Evolutionary conservation across 306 rosid genomes (phyloP), one percentile per base, ranked within the genome.

Genomic region (Chamaecrista fasciculata): DNA sequence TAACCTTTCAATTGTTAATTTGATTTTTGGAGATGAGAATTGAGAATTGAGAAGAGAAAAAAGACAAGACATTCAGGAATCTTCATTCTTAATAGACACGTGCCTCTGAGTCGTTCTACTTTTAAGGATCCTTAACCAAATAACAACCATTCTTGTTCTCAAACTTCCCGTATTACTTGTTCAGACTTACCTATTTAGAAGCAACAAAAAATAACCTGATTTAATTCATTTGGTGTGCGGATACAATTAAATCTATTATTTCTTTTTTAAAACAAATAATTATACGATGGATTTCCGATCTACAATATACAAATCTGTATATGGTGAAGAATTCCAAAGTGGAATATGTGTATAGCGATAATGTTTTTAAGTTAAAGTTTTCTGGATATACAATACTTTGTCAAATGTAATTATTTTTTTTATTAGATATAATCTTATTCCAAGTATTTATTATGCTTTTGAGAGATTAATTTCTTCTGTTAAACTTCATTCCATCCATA

Each of bases 141-240:
- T 8, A 21, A 44, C 2, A n/a, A n/a, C n/a, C n/a, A 1, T 43
- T 43, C 71, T 39, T 39, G 16, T 59, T 70, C 28, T 73, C 66
- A 18, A 70, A 79, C 71, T 29, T 34, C 10, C 81, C 74, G 67
- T 50, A 51, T 76, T 62, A 70, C 36, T 33, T 55, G 77, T 63
- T 44, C 58, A 52, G 52, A 19, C 11, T 42, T 26, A 9, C 39
- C 76, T 61, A 3, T 19, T 0, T 14, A 56, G 21, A 28, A 29
- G 49, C 19, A 28, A 57, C 29, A 6, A 2, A 19, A 56, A 56
- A 7, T 29, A 10, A 16, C 8, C 61, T 15, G 49, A 6, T 10
- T 14, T 57, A 6, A 2, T 39, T 39, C 1, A 15, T 4, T 34
- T 34, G 1, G 1, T 34, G 8, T 34, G 9, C 12, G 43, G 2